These are phyloP conservation scores for Coemansia sp. DNA, from an alignment of 192 early-diverging fungal genomes.

Conservation along the genomic window DNA sequence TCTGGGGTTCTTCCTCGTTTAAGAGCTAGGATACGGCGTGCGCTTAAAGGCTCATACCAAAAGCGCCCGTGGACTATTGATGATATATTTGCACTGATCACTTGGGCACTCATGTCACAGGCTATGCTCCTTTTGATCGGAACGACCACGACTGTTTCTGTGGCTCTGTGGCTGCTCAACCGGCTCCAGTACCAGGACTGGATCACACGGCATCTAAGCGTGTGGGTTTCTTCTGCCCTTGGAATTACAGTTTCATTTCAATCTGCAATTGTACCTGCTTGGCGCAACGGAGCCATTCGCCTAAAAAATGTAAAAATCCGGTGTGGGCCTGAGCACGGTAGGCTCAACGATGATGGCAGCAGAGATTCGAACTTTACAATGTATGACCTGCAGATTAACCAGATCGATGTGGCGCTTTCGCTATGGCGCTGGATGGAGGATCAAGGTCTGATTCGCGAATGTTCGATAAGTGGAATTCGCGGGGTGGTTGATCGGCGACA, in stretches of 20 bases:
- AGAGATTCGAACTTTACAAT: slow-evolving; percentile 81
- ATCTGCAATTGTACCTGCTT: slow-evolving; percentile 87
- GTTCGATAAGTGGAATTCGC: slow-evolving; percentile 80
- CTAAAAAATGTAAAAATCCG: slow-evolving; percentile 77
- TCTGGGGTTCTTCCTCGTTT: slow-evolving; percentile 62
- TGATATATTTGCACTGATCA: slow-evolving; percentile 84
- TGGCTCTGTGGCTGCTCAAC: slow-evolving; percentile 77
- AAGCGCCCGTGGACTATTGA: slow-evolving; percentile 79
- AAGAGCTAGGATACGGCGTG: slow-evolving; percentile 60
- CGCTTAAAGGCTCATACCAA: slow-evolving; percentile 61
- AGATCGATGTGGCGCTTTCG: slow-evolving; percentile 80
- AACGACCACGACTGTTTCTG: slow-evolving; percentile 85
- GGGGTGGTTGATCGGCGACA: slow-evolving; percentile 83
- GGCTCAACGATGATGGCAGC: slow-evolving; percentile 7
- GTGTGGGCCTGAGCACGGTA: slow-evolving; percentile 54
- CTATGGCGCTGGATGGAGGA: slow-evolving; percentile 91
- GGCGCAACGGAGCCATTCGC: slow-evolving; percentile 85
- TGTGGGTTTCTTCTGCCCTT: slow-evolving; percentile 76
- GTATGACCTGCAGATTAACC: slow-evolving; percentile 80
- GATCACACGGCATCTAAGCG: slow-evolving; percentile 72
- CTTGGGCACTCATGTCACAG: slow-evolving; percentile 87
- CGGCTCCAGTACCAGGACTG: slow-evolving; percentile 84
- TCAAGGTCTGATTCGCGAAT: slow-evolving; percentile 77
- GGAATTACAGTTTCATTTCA: slow-evolving; percentile 87
- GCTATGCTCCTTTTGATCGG: slow-evolving; percentile 81